Evolutionary conservation across 1,139 yeast genomes (phyloP), one percentile per base, ranked within the genome.

Genomic region (Yamadazyma spencermartinsiae): DNA sequence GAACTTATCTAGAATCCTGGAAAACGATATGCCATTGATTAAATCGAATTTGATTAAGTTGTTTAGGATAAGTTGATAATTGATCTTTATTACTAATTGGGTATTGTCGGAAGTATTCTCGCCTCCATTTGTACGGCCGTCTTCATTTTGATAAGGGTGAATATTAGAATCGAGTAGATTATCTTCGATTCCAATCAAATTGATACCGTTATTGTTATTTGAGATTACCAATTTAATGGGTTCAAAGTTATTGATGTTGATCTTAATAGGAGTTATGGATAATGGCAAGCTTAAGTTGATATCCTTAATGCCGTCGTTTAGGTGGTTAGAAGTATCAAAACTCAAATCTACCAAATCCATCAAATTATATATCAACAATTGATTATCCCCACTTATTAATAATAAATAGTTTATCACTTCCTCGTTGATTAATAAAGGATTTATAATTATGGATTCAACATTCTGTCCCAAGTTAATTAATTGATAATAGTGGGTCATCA

Each of bases 1-100:
- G 42, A 66, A 70, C 38, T 61, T 65, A 9, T 43, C 41, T 31
- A 55, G 42, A 35, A 62, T 51, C 21, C 45, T 43, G 13, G 49
- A 51, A 3, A 50, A 43, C 4, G 44, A 36, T 5, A 45, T 42
- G 12, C 54, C 52, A 21, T 57, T 60, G n/a, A 58, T 40, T 31
- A 72, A 53, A 44, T 68, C 74, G 40, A 60, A 60, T 42, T 68
- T 73, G 31, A 72, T 63, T 39, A 72, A 62, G 34, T 65, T 56
- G 46, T 68, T 65, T 21, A 72, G 51, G 4, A 71, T 60, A 34
- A 69, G 49, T 39, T 66, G 65, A 25, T 60, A 61, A 19, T 61
- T 57, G 6, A 62, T 41, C 35, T 55, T 58, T 31, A 60, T 58
- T 4, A 60, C 24, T 17, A 30, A 12, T 19, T 18, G 33, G n/a